Conservation (phyloP, 495 filamentous ascomycete genomes). For the Xylaria sp. region DNA sequence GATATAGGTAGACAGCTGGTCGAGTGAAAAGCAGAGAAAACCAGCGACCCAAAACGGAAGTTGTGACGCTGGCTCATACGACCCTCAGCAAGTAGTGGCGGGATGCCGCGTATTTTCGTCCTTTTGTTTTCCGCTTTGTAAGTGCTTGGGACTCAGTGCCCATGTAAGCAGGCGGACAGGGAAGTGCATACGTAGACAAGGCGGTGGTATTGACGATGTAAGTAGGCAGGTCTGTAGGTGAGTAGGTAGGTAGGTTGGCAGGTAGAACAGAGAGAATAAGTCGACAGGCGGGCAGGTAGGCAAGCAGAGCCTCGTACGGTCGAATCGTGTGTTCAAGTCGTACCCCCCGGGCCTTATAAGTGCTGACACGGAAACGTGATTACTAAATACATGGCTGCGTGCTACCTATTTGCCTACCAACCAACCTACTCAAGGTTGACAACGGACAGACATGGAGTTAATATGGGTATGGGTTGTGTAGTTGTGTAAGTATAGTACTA, state of each 20-base stretch:
- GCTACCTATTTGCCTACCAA: not conserved
- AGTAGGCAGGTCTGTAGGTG: no score
- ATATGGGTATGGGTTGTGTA: no score
- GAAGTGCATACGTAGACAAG: no score
- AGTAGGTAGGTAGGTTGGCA: not conserved
- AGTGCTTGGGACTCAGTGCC: not conserved
- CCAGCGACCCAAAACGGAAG: not conserved
- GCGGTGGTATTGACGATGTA: no score
- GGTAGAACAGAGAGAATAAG: not conserved
- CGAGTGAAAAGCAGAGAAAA: not conserved
- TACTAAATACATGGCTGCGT: not conserved
- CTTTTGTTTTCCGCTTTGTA: not conserved
- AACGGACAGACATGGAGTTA: no score
- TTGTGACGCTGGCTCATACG: not conserved
- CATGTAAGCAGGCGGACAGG: slow-evolving; percentile 2
- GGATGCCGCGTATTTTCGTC: not conserved
- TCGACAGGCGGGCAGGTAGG: not conserved
- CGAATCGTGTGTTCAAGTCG: slow-evolving; percentile 18
- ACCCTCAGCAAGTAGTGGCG: not conserved
- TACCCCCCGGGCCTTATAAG: not conserved
- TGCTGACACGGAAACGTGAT: not conserved
- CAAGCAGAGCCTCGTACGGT: slow-evolving; percentile 15
- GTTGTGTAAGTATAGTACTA: no score
- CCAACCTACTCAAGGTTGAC: no score
- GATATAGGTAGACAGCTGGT: not conserved